Evolutionary conservation across 2,329 filamentous ascomycete species (phyloP).

Genomic region (Beauveria medogensis): DNA sequence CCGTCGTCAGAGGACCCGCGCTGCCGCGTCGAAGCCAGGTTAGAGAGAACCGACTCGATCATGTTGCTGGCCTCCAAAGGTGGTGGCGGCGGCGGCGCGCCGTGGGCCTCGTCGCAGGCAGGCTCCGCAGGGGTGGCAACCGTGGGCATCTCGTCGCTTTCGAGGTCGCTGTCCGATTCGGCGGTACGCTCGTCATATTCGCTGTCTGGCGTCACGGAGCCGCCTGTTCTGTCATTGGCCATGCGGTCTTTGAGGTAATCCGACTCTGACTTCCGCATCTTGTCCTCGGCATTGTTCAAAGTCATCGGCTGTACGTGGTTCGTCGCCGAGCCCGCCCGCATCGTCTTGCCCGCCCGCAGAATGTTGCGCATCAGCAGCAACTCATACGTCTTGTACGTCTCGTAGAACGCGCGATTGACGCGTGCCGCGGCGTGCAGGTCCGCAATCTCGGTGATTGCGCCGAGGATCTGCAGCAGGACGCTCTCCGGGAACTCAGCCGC

Average conservation of each 20-base stretch:
- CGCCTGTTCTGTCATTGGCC: slow-evolving; percentile 21
- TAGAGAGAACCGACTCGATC: background rate
- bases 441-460: slow-evolving; percentile 29
- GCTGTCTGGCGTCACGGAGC: slow-evolving; percentile 23
- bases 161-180: slow-evolving; percentile 12
- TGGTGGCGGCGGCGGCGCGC: background rate
- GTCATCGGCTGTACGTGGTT: slow-evolving; percentile 17
- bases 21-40: background rate
- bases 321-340: slow-evolving; percentile 14
- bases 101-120: background rate
- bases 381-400: slow-evolving; percentile 38
- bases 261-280: slow-evolving; percentile 24
- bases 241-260: slow-evolving; percentile 22
- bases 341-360: slow-evolving; percentile 21
- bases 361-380: slow-evolving; percentile 29
- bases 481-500: slow-evolving; percentile 27
- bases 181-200: slow-evolving; percentile 20
- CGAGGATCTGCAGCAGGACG: slow-evolving; percentile 33
- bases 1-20: slow-evolving; percentile 6
- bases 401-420: slow-evolving; percentile 35
- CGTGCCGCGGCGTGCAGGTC: slow-evolving; percentile 36
- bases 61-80: background rate
- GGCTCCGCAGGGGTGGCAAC: background rate
- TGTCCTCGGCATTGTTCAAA: slow-evolving; percentile 24
- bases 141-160: slow-evolving; percentile 14